Percentiles rank a stretch among this genome's conserved stretches.
Conservation (phyloP, 2,329 filamentous ascomycete genomes). For the Fusarium praegraminearum region DNA sequence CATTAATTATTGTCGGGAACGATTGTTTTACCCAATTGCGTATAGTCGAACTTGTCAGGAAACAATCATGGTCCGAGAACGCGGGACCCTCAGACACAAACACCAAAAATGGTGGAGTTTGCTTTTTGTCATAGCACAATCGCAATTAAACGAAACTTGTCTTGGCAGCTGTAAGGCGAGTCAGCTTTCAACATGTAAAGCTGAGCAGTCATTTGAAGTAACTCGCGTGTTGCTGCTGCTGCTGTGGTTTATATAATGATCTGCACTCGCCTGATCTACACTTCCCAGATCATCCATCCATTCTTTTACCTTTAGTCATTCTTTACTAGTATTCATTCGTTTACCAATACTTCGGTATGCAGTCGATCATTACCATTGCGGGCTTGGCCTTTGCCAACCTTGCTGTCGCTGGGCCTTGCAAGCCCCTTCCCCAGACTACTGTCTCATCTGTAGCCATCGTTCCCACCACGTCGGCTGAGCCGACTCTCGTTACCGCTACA, state of each 20-base stretch:
- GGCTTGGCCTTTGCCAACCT: conserved; percentile 18
- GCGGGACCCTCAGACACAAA: not conserved
- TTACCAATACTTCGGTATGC: conserved; percentile 6
- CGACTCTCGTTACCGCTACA: not conserved
- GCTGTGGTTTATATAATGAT: not conserved
- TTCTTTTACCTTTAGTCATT: not conserved
- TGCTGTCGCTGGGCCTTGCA: conserved; percentile 12
- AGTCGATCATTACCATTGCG: conserved; percentile 13
- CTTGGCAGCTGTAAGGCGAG: not conserved
- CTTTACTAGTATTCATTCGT: conserved; percentile 5
- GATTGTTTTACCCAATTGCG: not conserved
- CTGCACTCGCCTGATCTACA: not conserved
- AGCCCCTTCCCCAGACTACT: not conserved
- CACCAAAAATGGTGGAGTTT: not conserved
- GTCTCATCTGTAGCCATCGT: not conserved
- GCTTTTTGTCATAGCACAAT: not conserved
- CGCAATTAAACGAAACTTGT: not conserved
- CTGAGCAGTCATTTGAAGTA: not conserved
- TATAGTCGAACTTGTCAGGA: not conserved
- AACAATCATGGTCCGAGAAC: not conserved
- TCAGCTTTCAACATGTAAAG: not conserved
- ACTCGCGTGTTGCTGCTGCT: not conserved
- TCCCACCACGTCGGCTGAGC: not conserved
- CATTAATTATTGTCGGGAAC: not conserved
- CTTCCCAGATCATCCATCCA: not conserved